A percentile compares a stretch with the other conserved stretches of the same genome.
Conservation (phyloP, 495 filamentous ascomycete genomes). For the Penicillium cinerascens region DNA sequence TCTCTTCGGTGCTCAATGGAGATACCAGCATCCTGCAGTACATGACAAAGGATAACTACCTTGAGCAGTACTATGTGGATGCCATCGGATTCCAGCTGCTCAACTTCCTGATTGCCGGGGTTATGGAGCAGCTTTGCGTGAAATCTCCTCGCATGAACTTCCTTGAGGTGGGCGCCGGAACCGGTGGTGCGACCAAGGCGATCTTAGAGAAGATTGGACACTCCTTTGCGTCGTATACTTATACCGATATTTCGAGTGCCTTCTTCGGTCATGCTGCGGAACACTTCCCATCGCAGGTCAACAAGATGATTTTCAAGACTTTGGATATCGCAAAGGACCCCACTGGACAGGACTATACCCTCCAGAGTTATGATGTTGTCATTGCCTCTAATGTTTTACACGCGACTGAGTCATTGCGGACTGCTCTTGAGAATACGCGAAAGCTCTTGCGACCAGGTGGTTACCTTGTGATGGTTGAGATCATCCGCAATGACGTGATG, state of each 20-base stretch:
- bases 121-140: not conserved
- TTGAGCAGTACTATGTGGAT: too few relatives aligned
- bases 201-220: not conserved
- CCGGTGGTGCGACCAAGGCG: not conserved
- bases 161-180: not conserved
- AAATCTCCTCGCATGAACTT: not conserved
- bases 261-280: not conserved
- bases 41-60: too few relatives aligned
- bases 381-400: constrained; percentile 5
- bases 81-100: too few relatives aligned
- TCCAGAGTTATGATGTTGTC: constrained; percentile 35
- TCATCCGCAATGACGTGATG: not conserved
- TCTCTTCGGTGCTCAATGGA: too few relatives aligned
- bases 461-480: constrained; percentile 8
- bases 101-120: not conserved
- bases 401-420: constrained; percentile 26
- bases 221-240: not conserved
- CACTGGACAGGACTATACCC: constrained; percentile 37
- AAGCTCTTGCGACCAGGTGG: constrained; percentile 51
- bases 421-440: constrained; percentile 11
- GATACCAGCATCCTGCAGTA: too few relatives aligned
- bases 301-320: constrained; percentile 39
- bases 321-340: constrained; percentile 37
- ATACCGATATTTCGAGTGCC: not conserved
- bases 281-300: too few relatives aligned